Evolutionary conservation across 768 basidiomycete species (phyloP), one percentile per base, ranked within the genome.

Genomic region (Calocybe cyanea): DNA sequence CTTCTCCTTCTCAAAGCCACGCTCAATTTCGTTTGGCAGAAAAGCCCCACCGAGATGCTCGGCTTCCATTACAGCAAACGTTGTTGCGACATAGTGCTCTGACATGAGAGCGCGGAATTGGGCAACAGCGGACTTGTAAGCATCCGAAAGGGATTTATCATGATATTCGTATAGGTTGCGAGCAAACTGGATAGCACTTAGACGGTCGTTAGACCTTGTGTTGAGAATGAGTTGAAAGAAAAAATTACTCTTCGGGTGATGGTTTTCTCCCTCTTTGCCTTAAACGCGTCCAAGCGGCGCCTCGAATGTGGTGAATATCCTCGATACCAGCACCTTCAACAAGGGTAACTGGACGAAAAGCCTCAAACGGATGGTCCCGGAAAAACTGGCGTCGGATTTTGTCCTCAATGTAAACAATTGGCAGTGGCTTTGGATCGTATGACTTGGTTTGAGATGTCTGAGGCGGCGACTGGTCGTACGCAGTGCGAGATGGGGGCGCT

Each of bases 351-450:
- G 92, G 82, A 34, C 94, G 75, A 65, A 94, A 88, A 1, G 92
- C 86, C 68, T 99, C 94, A 59, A 96, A 96, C 6, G 96, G 93
- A 62, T 96, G 94, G 69, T 99, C 96, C 33, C 74, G 72, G 72
- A 94, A 98, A 74, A 99, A 98, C 62, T 90, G 89, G 44, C 81
- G 74, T 28, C 96, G 82, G 47, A 98, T 70, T 50, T 78, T 73
- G 63, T 99, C 96, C 60, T 95, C 92, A 32, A 87, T 48, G 61
- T 93, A 96, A 43, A 72, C 71, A 41, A 98, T 76, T 9, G 77
- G 75, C 38, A 77, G 49, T 0, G 87, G 84, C 20, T 66, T 67
- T 21, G 69, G 65, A 37, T 69, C 69, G 34, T 66, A 66, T 28
- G 70, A 55, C 33, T 66, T 66, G 43, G 64, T 60, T 46, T 69